phyloP scores from a whole-genome alignment of 495 filamentous ascomycete species.

The Talaromyces proteolyticus region DNA sequence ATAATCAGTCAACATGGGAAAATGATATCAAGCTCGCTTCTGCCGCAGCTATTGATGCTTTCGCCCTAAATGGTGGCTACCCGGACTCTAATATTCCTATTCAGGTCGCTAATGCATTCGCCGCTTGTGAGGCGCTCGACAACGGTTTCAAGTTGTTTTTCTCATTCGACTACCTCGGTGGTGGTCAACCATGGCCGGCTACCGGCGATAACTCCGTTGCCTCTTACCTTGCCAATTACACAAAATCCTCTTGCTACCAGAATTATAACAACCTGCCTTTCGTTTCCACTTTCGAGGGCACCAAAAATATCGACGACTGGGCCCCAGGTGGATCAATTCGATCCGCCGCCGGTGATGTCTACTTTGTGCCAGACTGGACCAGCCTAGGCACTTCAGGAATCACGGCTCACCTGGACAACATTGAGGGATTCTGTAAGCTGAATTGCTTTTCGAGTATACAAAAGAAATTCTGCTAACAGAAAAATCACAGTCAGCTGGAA shows the following conservation, averaged over 20 bases:
- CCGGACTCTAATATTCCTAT: constrained; percentile 40
- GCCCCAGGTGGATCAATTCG: constrained; percentile 35
- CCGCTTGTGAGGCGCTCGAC: constrained; percentile 42
- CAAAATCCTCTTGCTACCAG: constrained; percentile 43
- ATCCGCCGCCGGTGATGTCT: constrained; percentile 30
- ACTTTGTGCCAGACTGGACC: constrained; percentile 61
- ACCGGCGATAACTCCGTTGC: constrained; percentile 38
- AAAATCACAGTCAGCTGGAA: constrained; percentile 55
- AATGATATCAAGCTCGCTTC: constrained; percentile 56
- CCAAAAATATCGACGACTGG: constrained; percentile 52
- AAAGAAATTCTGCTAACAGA: not conserved
- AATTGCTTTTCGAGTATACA: not conserved
- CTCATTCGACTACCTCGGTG: constrained; percentile 61
- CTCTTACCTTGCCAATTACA: constrained; percentile 49
- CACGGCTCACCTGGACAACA: constrained; percentile 30
- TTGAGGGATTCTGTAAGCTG: constrained; percentile 41
- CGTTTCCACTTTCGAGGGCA: constrained; percentile 70
- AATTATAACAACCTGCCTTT: constrained; percentile 50
- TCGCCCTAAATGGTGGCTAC: constrained; percentile 61
- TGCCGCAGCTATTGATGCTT: constrained; percentile 64
- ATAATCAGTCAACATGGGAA: constrained; percentile 45
- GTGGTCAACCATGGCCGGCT: constrained; percentile 44
- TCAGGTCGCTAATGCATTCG: constrained; percentile 47
- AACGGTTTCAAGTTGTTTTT: constrained; percentile 56
- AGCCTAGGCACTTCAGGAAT: constrained; percentile 49